Evolutionary conservation across 257 asterid genomes (phyloP).

Genomic region (Ballota nigra): DNA sequence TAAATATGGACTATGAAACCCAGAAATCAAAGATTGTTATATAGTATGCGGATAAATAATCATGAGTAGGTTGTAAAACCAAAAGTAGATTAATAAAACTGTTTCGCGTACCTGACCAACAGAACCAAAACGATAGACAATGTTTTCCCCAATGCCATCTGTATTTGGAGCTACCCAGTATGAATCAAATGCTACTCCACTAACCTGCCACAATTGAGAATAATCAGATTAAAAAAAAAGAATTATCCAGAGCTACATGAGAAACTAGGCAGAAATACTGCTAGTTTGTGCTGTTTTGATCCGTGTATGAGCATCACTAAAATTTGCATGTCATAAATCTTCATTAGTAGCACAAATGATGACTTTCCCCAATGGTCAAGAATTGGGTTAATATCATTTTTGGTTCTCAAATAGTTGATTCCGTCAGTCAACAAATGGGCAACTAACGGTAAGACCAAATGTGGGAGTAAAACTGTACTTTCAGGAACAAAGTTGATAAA

Average conservation of each 20-base stretch:
- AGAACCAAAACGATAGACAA: conserved; percentile 95
- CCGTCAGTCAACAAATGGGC: too few species aligned
- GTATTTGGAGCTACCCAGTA: conserved; percentile 89
- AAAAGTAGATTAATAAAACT: conserved; percentile 2
- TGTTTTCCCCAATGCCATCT: conserved; percentile 77
- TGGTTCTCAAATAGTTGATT: too few species aligned
- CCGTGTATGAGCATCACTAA: conserved; percentile 1
- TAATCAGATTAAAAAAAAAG: conserved; percentile 11
- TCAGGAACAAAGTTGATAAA: too few species aligned
- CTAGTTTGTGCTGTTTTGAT: neutral
- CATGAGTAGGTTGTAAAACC: neutral
- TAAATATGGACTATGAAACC: neutral
- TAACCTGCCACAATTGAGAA: conserved; percentile 62
- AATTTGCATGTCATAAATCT: neutral
- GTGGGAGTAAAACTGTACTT: too few species aligned
- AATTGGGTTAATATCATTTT: neutral
- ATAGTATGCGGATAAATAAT: neutral
- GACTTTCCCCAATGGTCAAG: neutral
- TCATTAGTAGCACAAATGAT: neutral
- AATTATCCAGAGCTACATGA: conserved; percentile 16
- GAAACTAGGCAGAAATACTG: conserved; percentile 4
- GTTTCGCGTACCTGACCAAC: conserved; percentile 90
- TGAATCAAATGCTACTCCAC: conserved; percentile 97
- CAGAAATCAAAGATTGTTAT: neutral
- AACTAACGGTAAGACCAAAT: too few species aligned